A percentile compares a stretch with the other conserved stretches of the same genome.
Conservation (phyloP, 176 grass and related monocot species). For the Avena eriantha region DNA sequence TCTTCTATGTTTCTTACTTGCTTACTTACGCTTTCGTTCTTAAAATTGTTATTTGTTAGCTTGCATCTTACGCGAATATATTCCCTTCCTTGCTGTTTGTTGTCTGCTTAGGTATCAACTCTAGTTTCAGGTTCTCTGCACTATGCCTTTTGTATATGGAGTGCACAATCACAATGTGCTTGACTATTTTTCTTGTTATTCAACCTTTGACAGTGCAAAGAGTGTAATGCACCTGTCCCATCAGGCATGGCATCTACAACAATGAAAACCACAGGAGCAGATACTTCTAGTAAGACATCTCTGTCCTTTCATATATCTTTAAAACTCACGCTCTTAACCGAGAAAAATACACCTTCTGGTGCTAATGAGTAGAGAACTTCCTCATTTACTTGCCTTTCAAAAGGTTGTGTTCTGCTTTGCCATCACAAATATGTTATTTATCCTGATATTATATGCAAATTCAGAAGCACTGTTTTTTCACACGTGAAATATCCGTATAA, state of each 20-base stretch:
- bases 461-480: neutral
- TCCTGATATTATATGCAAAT: slow-evolving; percentile 19
- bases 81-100: neutral
- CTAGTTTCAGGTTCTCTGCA: slow-evolving; percentile 33
- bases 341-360: neutral
- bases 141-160: slow-evolving; percentile 17
- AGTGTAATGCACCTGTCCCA: slow-evolving; percentile 76
- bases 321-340: neutral
- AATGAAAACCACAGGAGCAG: slow-evolving; percentile 58
- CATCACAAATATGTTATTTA: neutral
- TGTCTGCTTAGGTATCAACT: neutral
- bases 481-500: neutral
- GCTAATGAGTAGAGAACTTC: neutral
- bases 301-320: slow-evolving; percentile 7
- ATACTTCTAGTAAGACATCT: slow-evolving; percentile 74
- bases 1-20: neutral
- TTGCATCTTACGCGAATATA: neutral
- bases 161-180: neutral
- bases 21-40: neutral
- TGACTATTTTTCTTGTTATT: slow-evolving; percentile 33
- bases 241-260: slow-evolving; percentile 66
- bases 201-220: slow-evolving; percentile 79
- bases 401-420: neutral
- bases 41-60: neutral
- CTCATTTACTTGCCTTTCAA: slow-evolving; percentile 18